phyloP scores from a whole-genome alignment of 352 stramenopile genomes.

The Phytophthora sp. region DNA sequence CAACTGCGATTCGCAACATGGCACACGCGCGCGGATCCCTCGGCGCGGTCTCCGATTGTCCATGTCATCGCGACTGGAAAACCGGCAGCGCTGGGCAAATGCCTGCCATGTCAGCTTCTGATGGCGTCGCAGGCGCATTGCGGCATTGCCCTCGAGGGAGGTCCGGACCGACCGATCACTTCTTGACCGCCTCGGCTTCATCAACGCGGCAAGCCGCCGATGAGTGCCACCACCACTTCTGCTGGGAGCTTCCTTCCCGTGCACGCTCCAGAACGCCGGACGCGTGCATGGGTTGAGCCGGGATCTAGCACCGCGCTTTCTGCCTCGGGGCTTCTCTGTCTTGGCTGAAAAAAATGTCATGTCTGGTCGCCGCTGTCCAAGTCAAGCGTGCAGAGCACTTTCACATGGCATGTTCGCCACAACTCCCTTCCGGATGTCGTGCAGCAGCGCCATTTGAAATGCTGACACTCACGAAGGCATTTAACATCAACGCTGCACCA shows the following conservation, averaged over 20 bases:
- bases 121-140: conserved; percentile 4
- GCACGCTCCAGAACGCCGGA: no score
- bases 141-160: background rate
- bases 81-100: no score
- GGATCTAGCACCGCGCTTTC: background rate
- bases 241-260: no score
- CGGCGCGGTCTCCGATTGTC: conserved; percentile 2
- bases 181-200: background rate
- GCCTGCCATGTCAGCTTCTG: conserved; percentile 12
- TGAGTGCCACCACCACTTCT: background rate
- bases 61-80: no score
- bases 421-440: conserved; percentile 9
- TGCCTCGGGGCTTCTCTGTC: background rate
- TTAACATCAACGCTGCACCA: conserved; percentile 6
- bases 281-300: background rate
- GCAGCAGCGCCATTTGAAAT: conserved; percentile 13
- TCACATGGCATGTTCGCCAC: conserved; percentile 1
- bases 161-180: background rate
- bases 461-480: background rate
- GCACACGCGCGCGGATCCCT: conserved; percentile 14
- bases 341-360: conserved; percentile 4
- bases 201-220: background rate
- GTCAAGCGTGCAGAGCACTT: no score
- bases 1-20: conserved; percentile 7
- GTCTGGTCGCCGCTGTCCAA: background rate